phyloP scores from a whole-genome alignment of 2,329 filamentous ascomycete genomes.

The Stromatinia cepivora region DNA sequence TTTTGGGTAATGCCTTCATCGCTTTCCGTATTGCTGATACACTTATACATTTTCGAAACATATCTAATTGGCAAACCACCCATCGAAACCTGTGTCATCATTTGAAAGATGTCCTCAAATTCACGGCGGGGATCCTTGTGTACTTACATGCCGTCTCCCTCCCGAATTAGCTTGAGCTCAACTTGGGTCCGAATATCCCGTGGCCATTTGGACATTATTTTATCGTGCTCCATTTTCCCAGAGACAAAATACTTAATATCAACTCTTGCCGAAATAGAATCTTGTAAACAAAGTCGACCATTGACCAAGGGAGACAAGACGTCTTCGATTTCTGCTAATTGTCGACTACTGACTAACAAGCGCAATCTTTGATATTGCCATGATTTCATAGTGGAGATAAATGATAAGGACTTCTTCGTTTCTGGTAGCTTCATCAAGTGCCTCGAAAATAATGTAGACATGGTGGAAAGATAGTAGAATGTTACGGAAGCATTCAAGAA shows the following conservation, averaged over 20 bases:
- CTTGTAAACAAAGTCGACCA: constrained; percentile 30
- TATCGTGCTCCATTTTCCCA: constrained; percentile 34
- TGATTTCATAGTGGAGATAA: constrained; percentile 33
- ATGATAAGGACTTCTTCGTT: constrained; percentile 38
- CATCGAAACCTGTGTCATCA: constrained; percentile 41
- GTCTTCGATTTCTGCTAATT: constrained; percentile 41
- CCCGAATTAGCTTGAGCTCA: constrained; percentile 33
- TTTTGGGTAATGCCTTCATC: constrained; percentile 41
- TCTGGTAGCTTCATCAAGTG: constrained; percentile 43
- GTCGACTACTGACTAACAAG: constrained; percentile 41
- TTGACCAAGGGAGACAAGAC: constrained; percentile 31
- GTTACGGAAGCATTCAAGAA: constrained; percentile 24
- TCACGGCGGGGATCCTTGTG: background rate
- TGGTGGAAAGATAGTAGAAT: constrained; percentile 37
- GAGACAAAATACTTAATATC: constrained; percentile 40
- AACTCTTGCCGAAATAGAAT: constrained; percentile 24
- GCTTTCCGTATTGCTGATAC: constrained; percentile 34
- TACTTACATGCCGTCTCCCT: constrained; percentile 42
- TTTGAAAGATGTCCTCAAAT: background rate
- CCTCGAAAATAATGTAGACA: constrained; percentile 44
- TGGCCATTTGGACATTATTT: constrained; percentile 35
- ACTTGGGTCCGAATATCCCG: constrained; percentile 36
- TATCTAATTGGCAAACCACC: constrained; percentile 42
- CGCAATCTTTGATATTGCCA: constrained; percentile 28
- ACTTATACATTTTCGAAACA: constrained; percentile 33